A percentile compares a stretch with the other conserved stretches of the same genome.
phyloP scores from a whole-genome alignment of 139 green algal genomes.

The Volvox reticuliferus region DNA sequence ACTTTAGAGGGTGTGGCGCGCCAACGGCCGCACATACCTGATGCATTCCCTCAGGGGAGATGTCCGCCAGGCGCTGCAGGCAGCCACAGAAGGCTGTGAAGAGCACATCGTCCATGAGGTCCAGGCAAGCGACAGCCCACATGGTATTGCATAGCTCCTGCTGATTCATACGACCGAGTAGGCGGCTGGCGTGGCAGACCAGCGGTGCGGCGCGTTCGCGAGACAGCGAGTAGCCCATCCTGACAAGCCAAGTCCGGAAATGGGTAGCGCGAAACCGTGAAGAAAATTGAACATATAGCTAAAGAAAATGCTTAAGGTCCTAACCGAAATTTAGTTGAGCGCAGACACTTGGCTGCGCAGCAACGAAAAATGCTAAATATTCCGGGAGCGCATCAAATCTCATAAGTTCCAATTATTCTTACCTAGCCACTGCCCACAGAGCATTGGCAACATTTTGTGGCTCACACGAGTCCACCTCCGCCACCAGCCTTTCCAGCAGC shows the following conservation, averaged over 20 bases:
- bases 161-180: slow-evolving; percentile 56
- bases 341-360: too few relatives aligned
- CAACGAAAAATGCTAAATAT: too few relatives aligned
- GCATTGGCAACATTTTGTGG: slow-evolving; percentile 67
- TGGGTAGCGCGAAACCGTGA: too few relatives aligned
- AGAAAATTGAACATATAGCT: too few relatives aligned
- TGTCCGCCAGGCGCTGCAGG: slow-evolving; percentile 33
- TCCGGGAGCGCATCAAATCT: too few relatives aligned
- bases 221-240: slow-evolving; percentile 25
- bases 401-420: not conserved
- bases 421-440: slow-evolving; percentile 62
- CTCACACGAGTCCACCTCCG: slow-evolving; percentile 21
- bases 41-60: slow-evolving; percentile 58
- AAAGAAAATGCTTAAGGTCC: too few relatives aligned
- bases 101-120: slow-evolving; percentile 46
- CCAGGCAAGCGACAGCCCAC: slow-evolving; percentile 56
- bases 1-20: too few relatives aligned
- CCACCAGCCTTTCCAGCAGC: slow-evolving; percentile 48
- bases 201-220: slow-evolving; percentile 7
- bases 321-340: too few relatives aligned
- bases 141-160: slow-evolving; percentile 61
- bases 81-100: slow-evolving; percentile 54
- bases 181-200: slow-evolving; percentile 24
- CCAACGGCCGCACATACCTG: not conserved
- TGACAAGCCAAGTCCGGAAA: not conserved